Base-by-base conservation (phyloP, 108 stramenopile species). In the Nitzschia sp. region DNA sequence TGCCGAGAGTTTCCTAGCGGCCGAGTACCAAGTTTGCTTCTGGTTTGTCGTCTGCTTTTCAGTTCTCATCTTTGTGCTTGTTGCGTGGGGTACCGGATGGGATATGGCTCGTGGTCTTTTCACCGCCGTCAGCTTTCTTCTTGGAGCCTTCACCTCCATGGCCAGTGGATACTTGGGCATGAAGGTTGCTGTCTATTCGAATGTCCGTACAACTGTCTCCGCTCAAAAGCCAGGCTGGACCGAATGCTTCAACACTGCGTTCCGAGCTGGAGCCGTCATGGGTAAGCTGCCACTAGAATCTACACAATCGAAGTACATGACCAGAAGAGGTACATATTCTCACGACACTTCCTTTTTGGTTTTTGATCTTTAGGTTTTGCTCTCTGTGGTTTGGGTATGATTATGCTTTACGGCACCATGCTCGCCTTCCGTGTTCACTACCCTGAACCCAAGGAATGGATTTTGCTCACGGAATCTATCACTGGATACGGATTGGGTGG, bases 261-360 rank as follows among this genome's bases (percentile, higher is more conserved):
- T 99, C 93, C 86, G 89, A 30, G 97, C 97, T 25, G 98, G 98
- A 50, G 96, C 96, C 61, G 98, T 99, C 70, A 99, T 99, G 91
- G 98, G 68, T 69, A 69, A 57, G 68, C 23, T 58, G 1, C 35
- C 17, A 9, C 28, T 19, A 35, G 19, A 1, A 35, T 34, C 58
- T 58, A 25, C 19, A 33, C 19, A 32, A 32, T 33, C 32, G 1
- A 32, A 3, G 31, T 36, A 19, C 19, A 19, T 53, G 1, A 53
- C 53, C 21, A 21, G 21, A 17, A 19, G 19, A 46, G 1, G 45
- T 46, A 46, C 53, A 26, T 16, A 54, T 23, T 15, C n/a, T 54
- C 16, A 16, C n/a, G 22, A 23, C 27, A n/a, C 25, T 26, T 23
- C 53, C n/a, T n/a, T n/a, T n/a, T n/a, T n/a, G 17, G 8, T 62